Evolutionary conservation across 2,329 filamentous ascomycete species (phyloP).

Genomic region (Microsporum canis): DNA sequence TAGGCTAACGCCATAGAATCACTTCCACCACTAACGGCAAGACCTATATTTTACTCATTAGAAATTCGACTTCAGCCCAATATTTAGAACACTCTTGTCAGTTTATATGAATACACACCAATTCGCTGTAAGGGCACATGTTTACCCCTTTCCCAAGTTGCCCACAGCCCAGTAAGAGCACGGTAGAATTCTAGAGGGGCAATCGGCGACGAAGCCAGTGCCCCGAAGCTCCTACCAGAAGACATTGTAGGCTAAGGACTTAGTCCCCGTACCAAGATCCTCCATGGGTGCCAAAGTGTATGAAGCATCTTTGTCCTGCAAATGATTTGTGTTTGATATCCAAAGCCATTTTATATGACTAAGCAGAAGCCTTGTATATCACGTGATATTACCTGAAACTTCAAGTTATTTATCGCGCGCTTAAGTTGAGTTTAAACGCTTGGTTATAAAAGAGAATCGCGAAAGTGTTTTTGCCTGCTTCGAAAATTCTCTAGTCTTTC

Average conservation of each 20-base stretch:
- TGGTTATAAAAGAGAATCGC: no score
- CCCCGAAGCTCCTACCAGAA: not conserved
- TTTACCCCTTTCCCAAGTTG: slow-evolving; percentile 35
- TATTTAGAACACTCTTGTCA: not conserved
- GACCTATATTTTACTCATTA: slow-evolving; percentile 36
- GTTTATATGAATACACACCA: slow-evolving; percentile 1
- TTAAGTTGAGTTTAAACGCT: not conserved
- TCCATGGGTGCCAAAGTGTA: not conserved
- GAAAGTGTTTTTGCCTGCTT: no score
- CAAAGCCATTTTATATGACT: not conserved
- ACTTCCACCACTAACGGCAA: slow-evolving; percentile 84
- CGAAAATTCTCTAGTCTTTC: no score
- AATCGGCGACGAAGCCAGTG: slow-evolving; percentile 23
- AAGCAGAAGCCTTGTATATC: not conserved
- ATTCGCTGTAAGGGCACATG: slow-evolving; percentile 4
- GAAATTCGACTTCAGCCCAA: not conserved
- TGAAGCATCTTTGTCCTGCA: not conserved
- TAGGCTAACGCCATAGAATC: slow-evolving; percentile 95
- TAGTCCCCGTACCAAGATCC: not conserved
- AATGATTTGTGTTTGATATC: not conserved
- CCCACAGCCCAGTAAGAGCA: slow-evolving; percentile 32
- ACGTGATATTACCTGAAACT: not conserved
- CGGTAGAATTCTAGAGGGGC: slow-evolving; percentile 35
- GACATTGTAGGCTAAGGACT: not conserved
- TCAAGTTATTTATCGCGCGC: not conserved